These are phyloP conservation scores for Strobilomyces echinocephalus DNA, from an alignment of 768 basidiomycete genomes.

Conservation along the genomic window DNA sequence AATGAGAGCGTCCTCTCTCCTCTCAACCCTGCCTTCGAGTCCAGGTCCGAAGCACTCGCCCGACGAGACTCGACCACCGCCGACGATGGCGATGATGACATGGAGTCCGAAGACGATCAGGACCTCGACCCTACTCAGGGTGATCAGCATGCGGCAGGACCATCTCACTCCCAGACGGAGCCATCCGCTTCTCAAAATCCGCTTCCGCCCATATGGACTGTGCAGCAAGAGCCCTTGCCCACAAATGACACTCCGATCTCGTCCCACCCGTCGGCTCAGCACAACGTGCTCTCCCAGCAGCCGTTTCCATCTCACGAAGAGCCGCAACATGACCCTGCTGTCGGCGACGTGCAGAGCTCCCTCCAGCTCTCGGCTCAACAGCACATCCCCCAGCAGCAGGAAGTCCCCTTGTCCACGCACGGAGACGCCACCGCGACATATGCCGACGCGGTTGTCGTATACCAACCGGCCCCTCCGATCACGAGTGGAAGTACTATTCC, in stretches of 20 bases:
- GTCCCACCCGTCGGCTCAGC: conserved; percentile 26
- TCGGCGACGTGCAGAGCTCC: conserved; percentile 23
- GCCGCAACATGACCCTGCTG: conserved; percentile 24
- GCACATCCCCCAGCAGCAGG: conserved; percentile 28
- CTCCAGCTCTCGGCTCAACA: conserved; percentile 30
- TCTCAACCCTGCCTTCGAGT: conserved; percentile 38
- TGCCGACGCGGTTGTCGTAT: conserved; percentile 28
- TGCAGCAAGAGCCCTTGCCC: conserved; percentile 29
- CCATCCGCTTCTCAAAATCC: conserved; percentile 25
- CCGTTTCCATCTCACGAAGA: conserved; percentile 26
- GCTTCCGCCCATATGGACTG: conserved; percentile 32
- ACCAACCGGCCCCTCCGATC: conserved; percentile 30
- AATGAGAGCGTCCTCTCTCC: conserved; percentile 35
- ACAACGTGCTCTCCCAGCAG: conserved; percentile 28
- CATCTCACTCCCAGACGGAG: conserved; percentile 28
- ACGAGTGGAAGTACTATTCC: conserved; percentile 33
- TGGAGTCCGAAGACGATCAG: conserved; percentile 34
- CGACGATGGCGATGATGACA: conserved; percentile 33
- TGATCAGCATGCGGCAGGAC: conserved; percentile 23
- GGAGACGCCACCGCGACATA: conserved; percentile 23
- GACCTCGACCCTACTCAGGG: conserved; percentile 26
- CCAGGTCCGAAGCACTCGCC: conserved; percentile 26
- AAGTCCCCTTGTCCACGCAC: conserved; percentile 27
- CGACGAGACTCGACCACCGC: conserved; percentile 25
- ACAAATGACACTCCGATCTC: conserved; percentile 28